Evolutionary conservation across 2,329 filamentous ascomycete species (phyloP).

Genomic region (Lecanicillium sp.): DNA sequence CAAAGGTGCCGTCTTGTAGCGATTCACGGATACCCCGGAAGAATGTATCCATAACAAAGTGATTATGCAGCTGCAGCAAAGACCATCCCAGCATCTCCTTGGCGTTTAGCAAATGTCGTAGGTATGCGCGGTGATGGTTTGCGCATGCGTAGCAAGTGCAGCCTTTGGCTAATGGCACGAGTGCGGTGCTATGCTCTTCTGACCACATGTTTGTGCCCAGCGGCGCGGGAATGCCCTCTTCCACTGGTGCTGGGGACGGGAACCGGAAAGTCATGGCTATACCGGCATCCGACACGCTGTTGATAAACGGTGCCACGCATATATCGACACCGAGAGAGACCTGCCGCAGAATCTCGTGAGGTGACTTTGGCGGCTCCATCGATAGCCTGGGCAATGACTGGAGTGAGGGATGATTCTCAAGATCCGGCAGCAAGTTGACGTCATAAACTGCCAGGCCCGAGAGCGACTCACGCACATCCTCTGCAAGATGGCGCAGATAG

Average conservation of each 20-base stretch:
- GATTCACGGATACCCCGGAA: conserved; percentile 61
- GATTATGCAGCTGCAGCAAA: conserved; percentile 86
- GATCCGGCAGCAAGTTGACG: conserved; percentile 55
- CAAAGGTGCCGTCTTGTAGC: conserved; percentile 56
- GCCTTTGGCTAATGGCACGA: conserved; percentile 49
- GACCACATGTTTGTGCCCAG: conserved; percentile 78
- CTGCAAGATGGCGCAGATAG: conserved; percentile 65
- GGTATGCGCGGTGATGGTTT: conserved; percentile 75
- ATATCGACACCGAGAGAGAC: conserved; percentile 72
- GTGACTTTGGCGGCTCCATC: conserved; percentile 59
- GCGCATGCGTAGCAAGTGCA: conserved; percentile 81
- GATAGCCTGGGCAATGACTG: conserved; percentile 62
- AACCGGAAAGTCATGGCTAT: conserved; percentile 78
- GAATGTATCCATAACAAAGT: conserved; percentile 62
- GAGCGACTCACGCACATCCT: conserved; percentile 50
- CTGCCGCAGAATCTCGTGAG: conserved; percentile 70
- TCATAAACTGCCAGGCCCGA: conserved; percentile 74
- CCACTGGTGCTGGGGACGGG: conserved; percentile 30
- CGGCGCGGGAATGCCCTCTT: conserved; percentile 22
- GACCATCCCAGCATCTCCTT: conserved; percentile 98
- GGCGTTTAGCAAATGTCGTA: conserved; percentile 79
- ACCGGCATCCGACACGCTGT: conserved; percentile 69
- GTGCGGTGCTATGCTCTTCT: conserved; percentile 48
- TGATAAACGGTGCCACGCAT: conserved; percentile 69
- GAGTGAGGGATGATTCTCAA: conserved; percentile 48